phyloP scores from a whole-genome alignment of 495 filamentous ascomycete species.

The Penicillium nucicola region DNA sequence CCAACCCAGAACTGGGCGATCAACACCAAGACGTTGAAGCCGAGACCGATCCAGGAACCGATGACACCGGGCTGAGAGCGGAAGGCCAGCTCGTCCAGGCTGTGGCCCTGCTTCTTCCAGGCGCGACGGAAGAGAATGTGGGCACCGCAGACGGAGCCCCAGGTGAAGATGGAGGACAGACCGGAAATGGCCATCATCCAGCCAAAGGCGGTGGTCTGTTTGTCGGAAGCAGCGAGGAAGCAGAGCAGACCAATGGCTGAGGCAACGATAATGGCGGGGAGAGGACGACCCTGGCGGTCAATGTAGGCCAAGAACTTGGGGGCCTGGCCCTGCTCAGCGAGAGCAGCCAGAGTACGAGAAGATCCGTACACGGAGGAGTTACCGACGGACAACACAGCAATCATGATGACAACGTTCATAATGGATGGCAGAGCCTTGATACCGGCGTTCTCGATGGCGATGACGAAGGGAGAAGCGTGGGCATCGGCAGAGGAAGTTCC shows the following conservation, averaged over 20 bases:
- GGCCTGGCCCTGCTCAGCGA: conserved; percentile 83
- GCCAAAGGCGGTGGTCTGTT: conserved; percentile 63
- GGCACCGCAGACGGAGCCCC: conserved; percentile 81
- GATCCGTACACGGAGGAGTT: conserved; percentile 87
- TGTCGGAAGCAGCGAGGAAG: conserved; percentile 68
- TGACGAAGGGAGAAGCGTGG: conserved; percentile 83
- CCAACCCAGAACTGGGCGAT: conserved; percentile 93
- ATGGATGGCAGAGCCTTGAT: conserved; percentile 73
- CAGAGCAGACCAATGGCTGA: conserved; percentile 70
- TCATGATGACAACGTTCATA: conserved; percentile 88
- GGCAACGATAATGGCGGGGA: conserved; percentile 69
- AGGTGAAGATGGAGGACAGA: conserved; percentile 87
- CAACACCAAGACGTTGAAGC: conserved; percentile 77
- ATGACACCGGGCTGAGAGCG: conserved; percentile 71
- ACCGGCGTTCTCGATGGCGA: conserved; percentile 77
- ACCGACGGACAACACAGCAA: conserved; percentile 82
- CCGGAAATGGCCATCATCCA: conserved; percentile 93
- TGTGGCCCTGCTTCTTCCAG: conserved; percentile 69
- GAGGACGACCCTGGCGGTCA: conserved; percentile 77
- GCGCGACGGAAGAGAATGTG: conserved; percentile 91
- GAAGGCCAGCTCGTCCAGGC: conserved; percentile 75
- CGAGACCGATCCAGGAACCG: conserved; percentile 82
- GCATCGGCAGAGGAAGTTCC: conserved; percentile 56
- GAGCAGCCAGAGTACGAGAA: conserved; percentile 78
- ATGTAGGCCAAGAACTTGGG: conserved; percentile 75